These are phyloP conservation scores for Colletotrichum caudatum DNA, from an alignment of 2,329 filamentous ascomycete species.

Conservation along the genomic window DNA sequence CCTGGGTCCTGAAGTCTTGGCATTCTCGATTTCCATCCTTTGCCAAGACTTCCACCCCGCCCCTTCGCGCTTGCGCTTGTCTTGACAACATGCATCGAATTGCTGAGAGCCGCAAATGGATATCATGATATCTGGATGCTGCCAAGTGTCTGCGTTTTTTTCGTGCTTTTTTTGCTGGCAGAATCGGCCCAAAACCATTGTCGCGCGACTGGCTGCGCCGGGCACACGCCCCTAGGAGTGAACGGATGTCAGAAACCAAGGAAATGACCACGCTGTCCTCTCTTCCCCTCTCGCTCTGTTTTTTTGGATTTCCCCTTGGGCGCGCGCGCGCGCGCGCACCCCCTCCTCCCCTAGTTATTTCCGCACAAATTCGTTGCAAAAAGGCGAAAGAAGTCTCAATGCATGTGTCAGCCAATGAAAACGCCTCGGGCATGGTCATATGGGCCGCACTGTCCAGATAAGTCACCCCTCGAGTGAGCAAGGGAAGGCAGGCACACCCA, in stretches of 20 bases:
- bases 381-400: slow-evolving; percentile 25
- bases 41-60: slow-evolving; percentile 42
- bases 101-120: slow-evolving; percentile 32
- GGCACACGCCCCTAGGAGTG: slow-evolving; percentile 22
- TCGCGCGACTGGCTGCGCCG: neutral
- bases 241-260: slow-evolving; percentile 35
- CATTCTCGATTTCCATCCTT: slow-evolving; percentile 38
- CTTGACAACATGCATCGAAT: slow-evolving; percentile 42
- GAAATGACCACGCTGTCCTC: slow-evolving; percentile 36
- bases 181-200: slow-evolving; percentile 23
- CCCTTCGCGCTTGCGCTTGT: slow-evolving; percentile 41
- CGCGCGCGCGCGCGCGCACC: slow-evolving; percentile 7
- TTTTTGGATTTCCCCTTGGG: neutral
- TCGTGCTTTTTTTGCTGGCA: slow-evolving; percentile 31
- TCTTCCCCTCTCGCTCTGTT: slow-evolving; percentile 14
- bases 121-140: slow-evolving; percentile 23
- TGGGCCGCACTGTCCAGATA: slow-evolving; percentile 19
- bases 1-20: slow-evolving; percentile 40
- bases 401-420: slow-evolving; percentile 37
- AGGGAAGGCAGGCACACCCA: slow-evolving; percentile 10
- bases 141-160: slow-evolving; percentile 32
- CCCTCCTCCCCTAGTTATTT: slow-evolving; percentile 25
- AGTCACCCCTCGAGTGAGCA: slow-evolving; percentile 14
- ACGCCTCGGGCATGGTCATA: neutral
- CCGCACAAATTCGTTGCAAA: slow-evolving; percentile 30